Evolutionary conservation across 768 basidiomycete species (phyloP), one percentile per base, ranked within the genome.

Genomic region (Pleurotus tuber-regium): DNA sequence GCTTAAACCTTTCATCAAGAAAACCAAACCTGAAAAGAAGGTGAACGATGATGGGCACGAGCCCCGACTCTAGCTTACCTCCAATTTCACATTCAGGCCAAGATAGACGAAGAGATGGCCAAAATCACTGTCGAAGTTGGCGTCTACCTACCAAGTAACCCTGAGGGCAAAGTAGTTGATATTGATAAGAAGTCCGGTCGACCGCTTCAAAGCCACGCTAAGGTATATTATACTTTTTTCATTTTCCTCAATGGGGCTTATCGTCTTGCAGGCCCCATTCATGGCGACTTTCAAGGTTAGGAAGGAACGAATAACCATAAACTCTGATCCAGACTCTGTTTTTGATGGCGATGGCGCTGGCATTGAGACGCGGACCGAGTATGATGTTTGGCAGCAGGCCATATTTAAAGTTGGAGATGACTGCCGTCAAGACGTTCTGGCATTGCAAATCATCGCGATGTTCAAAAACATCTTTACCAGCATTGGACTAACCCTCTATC

Each of bases 341-440:
- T 65, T 92, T 44, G 79, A 86, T 23, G 82, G 74, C 3, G 76
- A 82, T 18, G 81, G 75, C n/a, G 75, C 70, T 11, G 83, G 78
- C 4, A 64, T 73, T 25, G 83, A 85, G 61, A 84, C 69, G 38
- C 78, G 68, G 24, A 73, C 75, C 39, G 78, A 86, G 59, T 91
- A 88, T 62, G 93, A 98, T 55, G 86, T 95, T 40, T 98, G 92
- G 95, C 92, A 96, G 54, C 87, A 92, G 57, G 97, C 97, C 1
- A 99, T 99, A 56, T 99, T 99, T 84, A 99, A 99, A 76, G 97
- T 99, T 52, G 97, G 97, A 50, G 97, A 99, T 64, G 97, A 99
- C 64, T 99, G 97, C 66, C 84, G 97, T 36, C 97, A 99, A 67
- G 97, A 99, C 61, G 87, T 98, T n/a, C 80, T 99, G 39, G 97